These are phyloP conservation scores for Aristolochia californica DNA, from an alignment of 164 flowering plant species.

Conservation along the genomic window DNA sequence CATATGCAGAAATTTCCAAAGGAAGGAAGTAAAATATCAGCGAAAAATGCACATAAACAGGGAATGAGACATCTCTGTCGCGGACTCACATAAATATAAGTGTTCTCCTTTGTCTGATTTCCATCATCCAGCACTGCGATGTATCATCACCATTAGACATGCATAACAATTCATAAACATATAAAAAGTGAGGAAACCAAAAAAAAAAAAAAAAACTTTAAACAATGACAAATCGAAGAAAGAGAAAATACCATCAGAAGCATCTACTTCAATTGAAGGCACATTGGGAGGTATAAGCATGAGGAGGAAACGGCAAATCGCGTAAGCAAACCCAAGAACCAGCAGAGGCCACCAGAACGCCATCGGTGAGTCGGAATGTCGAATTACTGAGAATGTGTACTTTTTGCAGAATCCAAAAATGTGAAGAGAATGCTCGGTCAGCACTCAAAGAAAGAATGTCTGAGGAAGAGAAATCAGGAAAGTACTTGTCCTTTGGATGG, in stretches of 20 bases:
- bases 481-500: no score
- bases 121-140: conserved; percentile 77
- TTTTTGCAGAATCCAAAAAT: no score
- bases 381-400: no score
- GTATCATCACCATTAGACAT: neutral
- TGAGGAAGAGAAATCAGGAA: no score
- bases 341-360: conserved; percentile 89
- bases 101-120: conserved; percentile 63
- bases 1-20: neutral
- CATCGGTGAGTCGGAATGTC: conserved; percentile 23
- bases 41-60: neutral
- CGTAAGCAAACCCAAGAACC: conserved; percentile 67
- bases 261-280: conserved; percentile 93
- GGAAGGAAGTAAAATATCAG: neutral
- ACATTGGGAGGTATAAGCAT: conserved; percentile 96
- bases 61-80: neutral
- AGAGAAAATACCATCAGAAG: conserved; percentile 59
- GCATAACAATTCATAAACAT: neutral
- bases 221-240: neutral
- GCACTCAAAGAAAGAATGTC: no score
- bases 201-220: neutral
- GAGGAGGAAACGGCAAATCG: conserved; percentile 63
- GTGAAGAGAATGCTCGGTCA: no score
- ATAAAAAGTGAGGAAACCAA: neutral
- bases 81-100: conserved; percentile 77